phyloP scores from a whole-genome alignment of 2,329 filamentous ascomycete genomes.

The Fusarium coffeatum region DNA sequence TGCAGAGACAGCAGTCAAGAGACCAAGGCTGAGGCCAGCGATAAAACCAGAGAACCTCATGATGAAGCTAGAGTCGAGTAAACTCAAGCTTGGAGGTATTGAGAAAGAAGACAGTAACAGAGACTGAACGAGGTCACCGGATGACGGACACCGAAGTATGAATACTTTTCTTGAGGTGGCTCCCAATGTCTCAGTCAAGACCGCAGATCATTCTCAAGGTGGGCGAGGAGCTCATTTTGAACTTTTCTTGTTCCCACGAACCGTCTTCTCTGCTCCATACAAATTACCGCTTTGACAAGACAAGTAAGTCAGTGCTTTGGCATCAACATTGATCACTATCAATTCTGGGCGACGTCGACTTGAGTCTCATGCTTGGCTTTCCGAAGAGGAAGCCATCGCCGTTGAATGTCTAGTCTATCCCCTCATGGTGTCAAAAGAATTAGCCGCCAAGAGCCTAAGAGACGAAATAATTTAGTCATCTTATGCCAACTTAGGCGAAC shows the following conservation, averaged over 20 bases:
- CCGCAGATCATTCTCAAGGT: background rate
- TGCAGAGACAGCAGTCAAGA: conserved; percentile 34
- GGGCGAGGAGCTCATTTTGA: conserved; percentile 42
- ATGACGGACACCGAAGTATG: background rate
- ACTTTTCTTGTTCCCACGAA: background rate
- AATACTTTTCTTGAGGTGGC: conserved; percentile 6
- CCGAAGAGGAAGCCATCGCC: conserved; percentile 42
- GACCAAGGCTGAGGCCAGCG: conserved; percentile 23
- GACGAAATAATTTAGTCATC: background rate
- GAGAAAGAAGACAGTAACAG: conserved; percentile 1
- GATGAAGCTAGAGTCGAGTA: background rate
- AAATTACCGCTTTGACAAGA: background rate
- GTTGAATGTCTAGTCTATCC: background rate
- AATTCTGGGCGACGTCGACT: conserved; percentile 20
- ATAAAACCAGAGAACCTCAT: conserved; percentile 38
- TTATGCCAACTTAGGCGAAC: background rate
- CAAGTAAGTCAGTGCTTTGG: background rate
- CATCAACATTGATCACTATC: background rate
- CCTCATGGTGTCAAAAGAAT: background rate
- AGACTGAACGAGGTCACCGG: background rate
- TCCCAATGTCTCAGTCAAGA: conserved; percentile 18
- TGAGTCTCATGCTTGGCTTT: conserved; percentile 17
- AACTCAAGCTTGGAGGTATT: background rate
- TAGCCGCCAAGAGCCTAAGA: background rate
- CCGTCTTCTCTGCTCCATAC: background rate